phyloP scores from a whole-genome alignment of 768 basidiomycete species.

The Tulasnella sp. region DNA sequence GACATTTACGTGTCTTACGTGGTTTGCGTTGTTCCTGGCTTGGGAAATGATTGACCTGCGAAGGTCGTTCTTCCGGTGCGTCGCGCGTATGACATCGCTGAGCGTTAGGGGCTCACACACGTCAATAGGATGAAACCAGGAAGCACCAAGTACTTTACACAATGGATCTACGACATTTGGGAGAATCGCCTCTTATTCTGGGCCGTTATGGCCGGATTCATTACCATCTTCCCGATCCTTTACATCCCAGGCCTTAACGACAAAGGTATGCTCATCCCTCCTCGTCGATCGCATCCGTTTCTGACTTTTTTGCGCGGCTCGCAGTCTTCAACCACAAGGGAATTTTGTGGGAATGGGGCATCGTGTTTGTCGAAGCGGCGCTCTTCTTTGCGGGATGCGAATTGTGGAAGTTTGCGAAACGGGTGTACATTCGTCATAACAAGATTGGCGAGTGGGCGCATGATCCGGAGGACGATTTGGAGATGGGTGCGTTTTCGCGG shows the following conservation, averaged over 20 bases:
- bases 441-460: background rate
- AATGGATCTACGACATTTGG: constrained; percentile 24
- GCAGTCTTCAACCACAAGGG: constrained; percentile 28
- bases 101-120: background rate
- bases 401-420: constrained; percentile 14
- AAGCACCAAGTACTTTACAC: constrained; percentile 26
- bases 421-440: constrained; percentile 11
- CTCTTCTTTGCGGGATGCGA: constrained; percentile 22
- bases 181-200: constrained; percentile 29
- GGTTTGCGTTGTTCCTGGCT: constrained; percentile 20
- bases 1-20: constrained; percentile 26
- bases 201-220: constrained; percentile 25
- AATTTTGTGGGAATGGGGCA: constrained; percentile 31
- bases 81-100: background rate
- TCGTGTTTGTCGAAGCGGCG: constrained; percentile 24
- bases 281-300: background rate
- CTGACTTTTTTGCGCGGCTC: background rate
- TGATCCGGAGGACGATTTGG: constrained; percentile 12
- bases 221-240: constrained; percentile 28
- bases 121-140: constrained; percentile 24
- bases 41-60: constrained; percentile 23
- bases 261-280: background rate
- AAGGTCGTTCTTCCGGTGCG: constrained; percentile 25
- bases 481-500: constrained; percentile 9
- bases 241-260: constrained; percentile 29